Base-by-base conservation (phyloP, 768 basidiomycete species). In the Tulasnella sp. region DNA sequence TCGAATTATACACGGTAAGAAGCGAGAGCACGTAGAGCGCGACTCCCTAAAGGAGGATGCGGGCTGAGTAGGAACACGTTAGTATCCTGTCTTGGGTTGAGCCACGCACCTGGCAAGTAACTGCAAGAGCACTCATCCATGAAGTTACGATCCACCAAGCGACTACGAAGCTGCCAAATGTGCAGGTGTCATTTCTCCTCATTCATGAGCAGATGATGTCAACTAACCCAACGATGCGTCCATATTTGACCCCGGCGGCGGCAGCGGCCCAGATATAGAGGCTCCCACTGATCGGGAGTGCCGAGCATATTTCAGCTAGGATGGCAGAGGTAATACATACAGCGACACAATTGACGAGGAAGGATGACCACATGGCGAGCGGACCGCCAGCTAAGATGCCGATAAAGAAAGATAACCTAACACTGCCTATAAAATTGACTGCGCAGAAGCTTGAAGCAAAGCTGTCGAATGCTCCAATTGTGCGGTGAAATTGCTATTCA, bases 211-310 rank as follows among this genome's bases (percentile, higher is more conserved):
- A 7, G 19, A 23, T 4, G 29, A 52, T 26, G 51, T 13, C 51
- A 11, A 13, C 51, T 52, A 7, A 67, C 0, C 68, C 69, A 44
- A 65, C 64, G 52, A 70, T 65, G 26, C 69, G 66, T 0, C 66
- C 68, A 43, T 66, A 66, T 21, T 66, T 66, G 27, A 43, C 51
- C 11, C 70, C 70, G 3, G 66, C 71, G 8, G 69, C 67, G 32
- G 68, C 69, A n/a, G 68, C 68, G 2, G 71, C 71, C 70, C 70
- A 72, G 45, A 68, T 65, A 60, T 70, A 72, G 64, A 72, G 70
- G 3, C 67, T 68, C 3, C 71, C 71, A n/a, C 54, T 54, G 9
- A 69, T 60, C 0, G 67, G 67, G 23, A 68, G 59, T 24, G 68
- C 62, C 21, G 67, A 68, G 63, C 69, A 70, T 50, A 71, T 68